phyloP scores from a whole-genome alignment of 345 rosid genomes.

The Murraya koenigii region DNA sequence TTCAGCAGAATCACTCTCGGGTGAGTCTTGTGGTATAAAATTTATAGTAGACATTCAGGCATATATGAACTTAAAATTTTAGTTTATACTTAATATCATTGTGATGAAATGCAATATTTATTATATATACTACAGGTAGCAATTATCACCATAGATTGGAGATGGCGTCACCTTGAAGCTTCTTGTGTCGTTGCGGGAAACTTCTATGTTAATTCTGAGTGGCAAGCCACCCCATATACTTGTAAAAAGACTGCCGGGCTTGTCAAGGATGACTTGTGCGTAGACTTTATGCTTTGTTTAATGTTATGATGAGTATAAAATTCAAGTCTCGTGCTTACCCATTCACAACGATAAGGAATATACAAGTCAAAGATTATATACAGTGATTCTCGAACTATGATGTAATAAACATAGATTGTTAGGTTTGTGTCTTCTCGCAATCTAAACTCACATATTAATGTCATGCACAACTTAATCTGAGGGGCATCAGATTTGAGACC shows the following conservation, averaged over 20 bases:
- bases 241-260: slow-evolving; percentile 6
- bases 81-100: background rate
- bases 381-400: background rate
- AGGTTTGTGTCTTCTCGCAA: no score
- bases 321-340: slow-evolving; percentile 10
- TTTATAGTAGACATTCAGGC: slow-evolving; percentile 21
- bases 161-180: slow-evolving; percentile 33
- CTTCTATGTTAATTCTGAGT: slow-evolving; percentile 29
- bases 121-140: background rate
- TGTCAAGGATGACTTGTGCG: slow-evolving; percentile 4
- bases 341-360: background rate
- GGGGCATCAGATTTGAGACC: no score
- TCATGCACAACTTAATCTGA: no score
- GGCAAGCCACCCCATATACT: background rate
- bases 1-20: slow-evolving; percentile 32
- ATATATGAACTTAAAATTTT: background rate
- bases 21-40: slow-evolving; percentile 18
- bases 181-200: slow-evolving; percentile 38
- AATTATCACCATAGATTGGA: background rate
- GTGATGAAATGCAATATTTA: background rate
- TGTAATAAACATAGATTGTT: no score
- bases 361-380: background rate
- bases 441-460: no score
- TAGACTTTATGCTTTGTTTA: slow-evolving; percentile 4
- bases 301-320: background rate